These are phyloP conservation scores for Tardiomyces digboiensis DNA, from an alignment of 1,139 yeast genomes.

Conservation along the genomic window DNA sequence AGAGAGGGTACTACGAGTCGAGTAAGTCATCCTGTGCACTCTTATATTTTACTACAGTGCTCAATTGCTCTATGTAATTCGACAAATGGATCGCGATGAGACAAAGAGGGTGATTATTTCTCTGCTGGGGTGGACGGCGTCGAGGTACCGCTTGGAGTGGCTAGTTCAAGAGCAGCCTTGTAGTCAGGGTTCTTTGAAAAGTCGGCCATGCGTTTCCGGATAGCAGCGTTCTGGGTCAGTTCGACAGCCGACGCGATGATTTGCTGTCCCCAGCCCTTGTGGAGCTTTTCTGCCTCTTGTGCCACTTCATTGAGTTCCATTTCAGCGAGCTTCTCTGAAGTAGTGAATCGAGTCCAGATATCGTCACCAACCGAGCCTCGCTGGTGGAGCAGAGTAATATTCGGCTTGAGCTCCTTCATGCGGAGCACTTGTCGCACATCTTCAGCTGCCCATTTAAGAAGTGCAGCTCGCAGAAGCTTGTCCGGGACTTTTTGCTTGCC, in stretches of 20 bases:
- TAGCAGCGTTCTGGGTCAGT: slow-evolving; percentile 84
- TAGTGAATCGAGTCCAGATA: slow-evolving; percentile 66
- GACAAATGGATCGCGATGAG: too few relatives aligned
- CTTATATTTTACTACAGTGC: too few relatives aligned
- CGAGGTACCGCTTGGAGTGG: too few relatives aligned
- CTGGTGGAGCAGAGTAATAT: slow-evolving; percentile 63
- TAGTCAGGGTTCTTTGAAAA: background rate
- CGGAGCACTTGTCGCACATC: slow-evolving; percentile 58
- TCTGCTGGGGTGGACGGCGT: too few relatives aligned
- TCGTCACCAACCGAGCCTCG: slow-evolving; percentile 90
- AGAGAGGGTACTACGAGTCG: too few relatives aligned
- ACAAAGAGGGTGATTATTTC: too few relatives aligned
- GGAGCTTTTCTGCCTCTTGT: slow-evolving; percentile 62
- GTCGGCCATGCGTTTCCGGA: slow-evolving; percentile 32
- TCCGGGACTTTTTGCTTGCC: slow-evolving; percentile 57
- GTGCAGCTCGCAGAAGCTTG: slow-evolving; percentile 76
- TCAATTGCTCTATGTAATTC: too few relatives aligned
- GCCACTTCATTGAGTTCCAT: slow-evolving; percentile 71
- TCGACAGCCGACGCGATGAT: slow-evolving; percentile 80
- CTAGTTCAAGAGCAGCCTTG: background rate
- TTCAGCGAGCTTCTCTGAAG: slow-evolving; percentile 71
- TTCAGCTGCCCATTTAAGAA: slow-evolving; percentile 66
- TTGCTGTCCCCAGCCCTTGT: slow-evolving; percentile 72
- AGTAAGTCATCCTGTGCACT: too few relatives aligned
- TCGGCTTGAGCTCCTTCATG: slow-evolving; percentile 64